Base-by-base conservation (phyloP, 1,284 basidiomycete species). In the Cutaneotrichosporon cutaneum region DNA sequence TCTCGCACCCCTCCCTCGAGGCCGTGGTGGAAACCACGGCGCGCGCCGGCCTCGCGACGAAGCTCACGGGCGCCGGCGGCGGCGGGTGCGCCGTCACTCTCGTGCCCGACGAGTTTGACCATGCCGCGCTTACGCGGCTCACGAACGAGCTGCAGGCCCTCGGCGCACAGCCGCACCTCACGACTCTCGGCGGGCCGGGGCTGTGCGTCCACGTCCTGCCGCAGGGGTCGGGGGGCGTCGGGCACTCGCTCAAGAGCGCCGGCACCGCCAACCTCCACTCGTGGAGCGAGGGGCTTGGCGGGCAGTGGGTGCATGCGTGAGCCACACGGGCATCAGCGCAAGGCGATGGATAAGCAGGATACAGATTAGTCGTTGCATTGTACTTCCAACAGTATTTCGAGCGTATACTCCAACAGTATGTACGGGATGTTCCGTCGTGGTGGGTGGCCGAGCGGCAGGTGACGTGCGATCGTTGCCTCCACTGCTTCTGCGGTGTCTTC, bases 21-120 rank as follows among this genome's bases (percentile, higher is more conserved):
- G 81, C 83, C 44, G 93, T 98, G 70, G 86, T 88, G 58, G 80
- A 82, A 33, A 87, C 85, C 70, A 92, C 93, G 0, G 80, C 82
- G 4, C 81, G 82, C 16, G 10, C 27, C 78, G 81, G 81, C 7
- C 82, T 99, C 53, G 87, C 88, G 68, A 97, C 95, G n/a, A 99
- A 99, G 82, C 81, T 99, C 58, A 99, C 96, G 2, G 96, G 96
- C 45, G 95, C 96, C 3, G 96, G 96, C n/a, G 96, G 96, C 30
- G 96, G 96, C 18, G 96, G 96, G 18, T 99, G 96, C 73, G 90
- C 95, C 2, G 93, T 99, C 30, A 98, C 94, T 6, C 85, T 99
- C 35, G 84, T 99, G 56, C 94, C 94, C 55, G 93, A 97, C 80
- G 89, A 87, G 66, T 88, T 92, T 81, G 77, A 85, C 55, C 83